Conservation (phyloP, 2,329 filamentous ascomycete genomes). For the Coleophoma cylindrospora region DNA sequence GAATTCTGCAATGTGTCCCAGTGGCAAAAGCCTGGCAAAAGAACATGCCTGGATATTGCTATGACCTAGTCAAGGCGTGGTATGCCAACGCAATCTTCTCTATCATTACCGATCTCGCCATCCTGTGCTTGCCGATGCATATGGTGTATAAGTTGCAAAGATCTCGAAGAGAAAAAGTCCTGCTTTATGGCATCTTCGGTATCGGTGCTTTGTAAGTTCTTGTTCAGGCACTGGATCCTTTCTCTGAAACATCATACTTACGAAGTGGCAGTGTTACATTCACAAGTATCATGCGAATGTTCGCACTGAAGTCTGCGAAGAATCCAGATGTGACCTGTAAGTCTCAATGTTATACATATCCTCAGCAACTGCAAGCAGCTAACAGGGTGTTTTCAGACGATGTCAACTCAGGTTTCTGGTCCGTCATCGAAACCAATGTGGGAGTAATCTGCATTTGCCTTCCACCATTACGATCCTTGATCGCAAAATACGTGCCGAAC, state of each 20-base stretch:
- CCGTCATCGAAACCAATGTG: constrained; percentile 28
- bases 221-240: too few species aligned
- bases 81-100: constrained; percentile 10
- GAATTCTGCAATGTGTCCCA: constrained; percentile 10
- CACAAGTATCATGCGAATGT: constrained; percentile 27
- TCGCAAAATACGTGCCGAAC: neutral
- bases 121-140: constrained; percentile 9
- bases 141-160: constrained; percentile 12
- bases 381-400: constrained; percentile 11
- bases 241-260: neutral
- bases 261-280: constrained; percentile 17
- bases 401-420: constrained; percentile 23
- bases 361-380: neutral
- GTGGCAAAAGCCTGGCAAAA: constrained; percentile 11
- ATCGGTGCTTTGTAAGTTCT: constrained; percentile 29
- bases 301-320: constrained; percentile 9
- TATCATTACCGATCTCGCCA: constrained; percentile 9
- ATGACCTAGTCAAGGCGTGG: constrained; percentile 10
- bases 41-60: constrained; percentile 6
- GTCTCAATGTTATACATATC: neutral
- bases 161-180: constrained; percentile 35
- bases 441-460: constrained; percentile 32
- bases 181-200: constrained; percentile 35
- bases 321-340: constrained; percentile 11
- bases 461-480: constrained; percentile 9